phyloP scores from a whole-genome alignment of 225 moss, liverwort and hornwort species.

The Neckera pumila region DNA sequence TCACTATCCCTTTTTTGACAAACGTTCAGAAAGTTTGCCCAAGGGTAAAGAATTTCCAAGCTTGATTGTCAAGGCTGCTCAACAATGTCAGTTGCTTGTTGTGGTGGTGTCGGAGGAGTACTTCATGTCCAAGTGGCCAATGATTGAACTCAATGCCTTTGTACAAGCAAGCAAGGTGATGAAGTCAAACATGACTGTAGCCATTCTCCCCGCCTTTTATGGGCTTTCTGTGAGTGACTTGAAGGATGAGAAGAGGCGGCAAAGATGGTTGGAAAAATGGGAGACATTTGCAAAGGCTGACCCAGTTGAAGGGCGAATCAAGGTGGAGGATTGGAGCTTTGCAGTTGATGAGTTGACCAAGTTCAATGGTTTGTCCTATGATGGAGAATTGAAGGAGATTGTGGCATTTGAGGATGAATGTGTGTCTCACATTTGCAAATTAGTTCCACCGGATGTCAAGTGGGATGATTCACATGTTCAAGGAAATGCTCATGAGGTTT shows the following conservation, averaged over 20 bases:
- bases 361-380: background rate
- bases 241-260: background rate
- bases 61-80: background rate
- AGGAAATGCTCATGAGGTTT: background rate
- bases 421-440: background rate
- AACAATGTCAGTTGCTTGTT: background rate
- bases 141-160: background rate
- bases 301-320: background rate
- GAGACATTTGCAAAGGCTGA: background rate
- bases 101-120: background rate
- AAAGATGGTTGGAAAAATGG: background rate
- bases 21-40: background rate
- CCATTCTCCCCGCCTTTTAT: background rate
- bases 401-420: background rate
- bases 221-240: background rate
- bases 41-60: background rate
- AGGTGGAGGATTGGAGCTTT: background rate
- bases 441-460: accelerated
- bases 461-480: background rate
- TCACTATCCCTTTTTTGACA: background rate
- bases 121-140: background rate
- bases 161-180: accelerated
- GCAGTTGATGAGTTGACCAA: background rate
- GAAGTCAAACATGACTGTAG: accelerated
- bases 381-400: background rate